phyloP scores from a whole-genome alignment of 345 rosid genomes.

The Microcos paniculata region DNA sequence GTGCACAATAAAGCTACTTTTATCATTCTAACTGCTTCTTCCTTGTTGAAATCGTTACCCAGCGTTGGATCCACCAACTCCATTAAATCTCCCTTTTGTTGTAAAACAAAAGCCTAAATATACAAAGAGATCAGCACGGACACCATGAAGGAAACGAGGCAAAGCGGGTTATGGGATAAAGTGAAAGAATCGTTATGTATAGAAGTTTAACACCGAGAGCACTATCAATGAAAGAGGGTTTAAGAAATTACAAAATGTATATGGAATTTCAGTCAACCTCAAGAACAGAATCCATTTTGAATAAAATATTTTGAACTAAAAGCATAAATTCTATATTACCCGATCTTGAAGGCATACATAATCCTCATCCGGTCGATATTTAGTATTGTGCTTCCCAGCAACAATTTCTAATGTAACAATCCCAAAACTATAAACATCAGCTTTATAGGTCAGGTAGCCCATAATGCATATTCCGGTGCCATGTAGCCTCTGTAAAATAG shows the following conservation, averaged over 20 bases:
- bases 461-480: constrained; percentile 69
- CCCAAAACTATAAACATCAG: constrained; percentile 68
- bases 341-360: constrained; percentile 55
- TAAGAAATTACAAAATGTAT: too few relatives aligned
- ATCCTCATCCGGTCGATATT: constrained; percentile 35
- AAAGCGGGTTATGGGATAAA: too few relatives aligned
- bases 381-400: constrained; percentile 48
- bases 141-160: not conserved
- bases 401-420: constrained; percentile 56
- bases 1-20: constrained; percentile 53
- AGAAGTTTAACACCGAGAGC: not conserved
- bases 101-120: constrained; percentile 43
- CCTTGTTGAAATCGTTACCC: constrained; percentile 28
- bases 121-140: not conserved
- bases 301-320: not conserved
- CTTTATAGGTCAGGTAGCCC: constrained; percentile 60
- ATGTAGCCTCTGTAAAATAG: constrained; percentile 45
- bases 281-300: not conserved
- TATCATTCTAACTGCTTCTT: constrained; percentile 49
- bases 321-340: constrained; percentile 27
- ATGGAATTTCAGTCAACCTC: not conserved
- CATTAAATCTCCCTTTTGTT: constrained; percentile 32
- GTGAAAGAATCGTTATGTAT: not conserved
- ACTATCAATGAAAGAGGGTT: not conserved
- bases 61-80: constrained; percentile 45